A percentile compares a stretch with the other conserved stretches of the same genome.
These are phyloP conservation scores for Quercus rubra DNA, from an alignment of 306 rosid species.

Conservation along the genomic window DNA sequence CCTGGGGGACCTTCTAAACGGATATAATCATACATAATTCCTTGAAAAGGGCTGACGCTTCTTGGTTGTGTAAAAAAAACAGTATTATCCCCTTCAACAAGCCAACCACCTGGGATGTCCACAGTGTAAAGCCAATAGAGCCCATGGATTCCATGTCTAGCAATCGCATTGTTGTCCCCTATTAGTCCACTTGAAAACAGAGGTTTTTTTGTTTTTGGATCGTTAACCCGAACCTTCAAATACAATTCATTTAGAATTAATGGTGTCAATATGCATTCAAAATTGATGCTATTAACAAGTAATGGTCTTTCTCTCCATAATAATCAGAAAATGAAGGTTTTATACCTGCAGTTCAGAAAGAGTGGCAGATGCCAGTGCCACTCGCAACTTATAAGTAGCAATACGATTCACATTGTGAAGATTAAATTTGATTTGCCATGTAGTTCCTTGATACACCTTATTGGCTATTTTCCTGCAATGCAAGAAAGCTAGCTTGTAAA, in stretches of 20 bases:
- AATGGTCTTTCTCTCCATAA: no score
- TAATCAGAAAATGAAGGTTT: neutral
- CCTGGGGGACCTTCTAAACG: slow-evolving; percentile 61
- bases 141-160: slow-evolving; percentile 39
- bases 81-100: slow-evolving; percentile 10
- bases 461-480: slow-evolving; percentile 22
- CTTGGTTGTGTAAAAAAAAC: slow-evolving; percentile 17
- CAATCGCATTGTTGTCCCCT: slow-evolving; percentile 64
- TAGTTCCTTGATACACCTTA: slow-evolving; percentile 34
- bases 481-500: neutral
- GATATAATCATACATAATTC: slow-evolving; percentile 77
- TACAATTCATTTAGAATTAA: neutral
- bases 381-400: slow-evolving; percentile 27
- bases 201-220: neutral
- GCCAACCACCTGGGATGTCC: neutral
- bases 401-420: slow-evolving; percentile 12
- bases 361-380: slow-evolving; percentile 42
- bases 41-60: slow-evolving; percentile 22
- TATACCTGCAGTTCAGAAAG: slow-evolving; percentile 39
- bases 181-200: slow-evolving; percentile 37
- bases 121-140: slow-evolving; percentile 9
- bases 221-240: slow-evolving; percentile 57
- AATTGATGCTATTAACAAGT: neutral
- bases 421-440: slow-evolving; percentile 45
- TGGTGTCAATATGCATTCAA: neutral